phyloP scores from a whole-genome alignment of 208 protist genomes.

The Crithidia brevicula region DNA sequence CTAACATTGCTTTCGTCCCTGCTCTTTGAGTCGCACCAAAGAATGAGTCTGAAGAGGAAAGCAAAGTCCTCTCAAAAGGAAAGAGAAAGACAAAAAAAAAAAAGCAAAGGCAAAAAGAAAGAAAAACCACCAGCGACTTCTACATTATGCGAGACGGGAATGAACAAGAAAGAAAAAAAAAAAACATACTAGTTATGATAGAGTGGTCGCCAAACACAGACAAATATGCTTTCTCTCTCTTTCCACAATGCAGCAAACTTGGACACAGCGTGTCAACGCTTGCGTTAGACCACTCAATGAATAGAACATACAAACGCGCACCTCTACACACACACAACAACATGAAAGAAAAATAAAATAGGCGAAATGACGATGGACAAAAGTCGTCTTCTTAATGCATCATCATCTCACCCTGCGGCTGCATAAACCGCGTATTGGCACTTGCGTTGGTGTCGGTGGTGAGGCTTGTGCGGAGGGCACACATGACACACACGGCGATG shows the following conservation, averaged over 20 bases:
- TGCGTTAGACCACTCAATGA: no score
- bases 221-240: no score
- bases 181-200: no score
- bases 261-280: no score
- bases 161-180: neutral
- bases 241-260: no score
- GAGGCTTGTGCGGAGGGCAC: slow-evolving; percentile 20
- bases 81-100: slow-evolving; percentile 5
- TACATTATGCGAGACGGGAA: neutral
- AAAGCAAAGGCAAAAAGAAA: slow-evolving; percentile 9
- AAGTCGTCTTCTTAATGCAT: slow-evolving; percentile 3
- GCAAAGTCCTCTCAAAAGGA: neutral
- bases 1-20: no score
- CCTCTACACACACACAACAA: no score
- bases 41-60: neutral
- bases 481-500: slow-evolving; percentile 38
- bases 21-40: no score
- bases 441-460: slow-evolving; percentile 13
- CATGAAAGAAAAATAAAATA: no score
- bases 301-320: no score
- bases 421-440: slow-evolving; percentile 1
- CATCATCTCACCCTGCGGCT: slow-evolving; percentile 12
- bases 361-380: slow-evolving; percentile 20
- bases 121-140: neutral
- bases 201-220: slow-evolving; percentile 12